A percentile compares a stretch with the other conserved stretches of the same genome.
Evolutionary conservation across 768 basidiomycete species (phyloP).

Genomic region (Russula vinacea): DNA sequence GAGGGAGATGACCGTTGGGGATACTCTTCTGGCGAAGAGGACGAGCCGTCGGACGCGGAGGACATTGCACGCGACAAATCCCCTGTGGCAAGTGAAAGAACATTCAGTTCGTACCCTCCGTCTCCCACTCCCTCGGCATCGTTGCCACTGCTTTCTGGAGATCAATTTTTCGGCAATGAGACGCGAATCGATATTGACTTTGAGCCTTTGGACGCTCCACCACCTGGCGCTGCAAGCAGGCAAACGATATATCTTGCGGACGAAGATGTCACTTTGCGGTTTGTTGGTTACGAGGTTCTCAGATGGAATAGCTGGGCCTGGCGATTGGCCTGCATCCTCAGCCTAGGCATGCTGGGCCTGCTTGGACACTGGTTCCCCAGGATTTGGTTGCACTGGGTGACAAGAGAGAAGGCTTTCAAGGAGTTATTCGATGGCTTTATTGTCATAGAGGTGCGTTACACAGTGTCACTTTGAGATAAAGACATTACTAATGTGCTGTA

Average conservation of each 20-base stretch:
- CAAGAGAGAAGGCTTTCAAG: constrained; percentile 78
- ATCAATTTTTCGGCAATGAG: constrained; percentile 82
- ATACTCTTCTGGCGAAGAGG: constrained; percentile 82
- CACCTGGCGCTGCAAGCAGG: constrained; percentile 76
- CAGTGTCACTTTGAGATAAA: constrained; percentile 3
- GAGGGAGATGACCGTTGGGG: constrained; percentile 79
- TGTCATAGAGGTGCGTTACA: constrained; percentile 76
- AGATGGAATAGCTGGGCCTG: constrained; percentile 64
- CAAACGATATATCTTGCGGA: constrained; percentile 85
- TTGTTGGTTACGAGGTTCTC: constrained; percentile 79
- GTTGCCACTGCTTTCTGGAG: constrained; percentile 66
- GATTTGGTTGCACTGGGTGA: constrained; percentile 86
- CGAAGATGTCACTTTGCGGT: constrained; percentile 84
- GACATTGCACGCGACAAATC: constrained; percentile 41
- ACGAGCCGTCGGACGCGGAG: constrained; percentile 49
- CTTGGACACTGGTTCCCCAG: constrained; percentile 93
- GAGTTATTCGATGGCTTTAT: constrained; percentile 68
- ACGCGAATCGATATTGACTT: constrained; percentile 76
- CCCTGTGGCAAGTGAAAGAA: constrained; percentile 51
- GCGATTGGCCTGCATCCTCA: constrained; percentile 63
- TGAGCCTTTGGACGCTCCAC: constrained; percentile 63
- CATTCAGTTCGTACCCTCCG: constrained; percentile 68
- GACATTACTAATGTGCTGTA: constrained; percentile 31
- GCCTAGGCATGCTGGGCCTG: constrained; percentile 70
- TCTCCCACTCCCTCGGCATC: constrained; percentile 50